These are phyloP conservation scores for Aureobasidium sp. DNA, from an alignment of 2,329 filamentous ascomycete genomes.

Conservation along the genomic window DNA sequence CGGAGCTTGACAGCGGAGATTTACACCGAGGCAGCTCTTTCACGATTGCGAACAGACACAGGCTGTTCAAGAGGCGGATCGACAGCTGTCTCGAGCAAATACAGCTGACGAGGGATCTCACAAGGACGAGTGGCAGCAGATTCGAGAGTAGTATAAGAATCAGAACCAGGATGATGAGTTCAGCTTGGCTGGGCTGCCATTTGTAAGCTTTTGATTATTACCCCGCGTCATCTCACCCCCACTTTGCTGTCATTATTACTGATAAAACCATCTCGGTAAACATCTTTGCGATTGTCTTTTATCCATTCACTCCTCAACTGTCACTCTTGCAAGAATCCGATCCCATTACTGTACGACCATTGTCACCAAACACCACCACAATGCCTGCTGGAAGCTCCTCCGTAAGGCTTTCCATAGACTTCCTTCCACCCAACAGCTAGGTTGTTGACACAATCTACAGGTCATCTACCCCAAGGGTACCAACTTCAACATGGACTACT, in stretches of 20 bases:
- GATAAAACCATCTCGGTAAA: background rate
- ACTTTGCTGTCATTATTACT: background rate
- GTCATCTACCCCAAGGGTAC: conserved; percentile 32
- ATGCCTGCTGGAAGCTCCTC: conserved; percentile 18
- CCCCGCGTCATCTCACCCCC: conserved; percentile 5
- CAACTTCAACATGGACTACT: conserved; percentile 36
- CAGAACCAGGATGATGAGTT: background rate
- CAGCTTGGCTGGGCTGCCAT: background rate
- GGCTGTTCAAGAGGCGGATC: too few relatives aligned
- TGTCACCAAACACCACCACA: conserved; percentile 1
- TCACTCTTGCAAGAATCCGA: background rate
- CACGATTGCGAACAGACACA: too few relatives aligned
- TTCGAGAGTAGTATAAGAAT: background rate
- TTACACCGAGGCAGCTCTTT: too few relatives aligned
- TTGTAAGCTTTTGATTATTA: conserved; percentile 12
- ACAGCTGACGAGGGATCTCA: background rate
- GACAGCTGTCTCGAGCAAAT: too few relatives aligned
- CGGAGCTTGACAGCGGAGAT: too few relatives aligned
- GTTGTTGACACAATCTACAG: background rate
- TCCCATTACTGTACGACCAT: background rate
- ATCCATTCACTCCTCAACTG: background rate
- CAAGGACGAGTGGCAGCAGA: conserved; percentile 1
- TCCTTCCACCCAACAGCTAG: background rate
- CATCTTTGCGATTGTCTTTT: background rate
- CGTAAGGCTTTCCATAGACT: background rate